These are phyloP conservation scores for Trichoderma arundinaceum DNA, from an alignment of 2,329 filamentous ascomycete species.

Conservation along the genomic window DNA sequence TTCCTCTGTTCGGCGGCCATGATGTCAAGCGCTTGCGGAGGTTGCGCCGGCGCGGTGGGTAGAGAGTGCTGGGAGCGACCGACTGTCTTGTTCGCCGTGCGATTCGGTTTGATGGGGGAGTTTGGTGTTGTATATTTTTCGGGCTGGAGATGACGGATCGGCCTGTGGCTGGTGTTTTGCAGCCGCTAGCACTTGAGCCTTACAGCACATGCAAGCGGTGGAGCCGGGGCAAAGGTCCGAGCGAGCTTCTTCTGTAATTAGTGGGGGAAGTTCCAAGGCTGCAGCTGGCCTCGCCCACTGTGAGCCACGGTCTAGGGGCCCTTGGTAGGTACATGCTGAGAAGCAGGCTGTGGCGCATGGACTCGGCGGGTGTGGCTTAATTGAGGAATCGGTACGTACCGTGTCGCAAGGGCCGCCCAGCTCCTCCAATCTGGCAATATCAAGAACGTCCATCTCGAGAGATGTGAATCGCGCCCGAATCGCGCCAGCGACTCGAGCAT, in stretches of 20 bases:
- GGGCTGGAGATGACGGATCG: neutral
- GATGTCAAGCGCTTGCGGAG: slow-evolving; percentile 32
- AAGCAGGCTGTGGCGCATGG: slow-evolving; percentile 17
- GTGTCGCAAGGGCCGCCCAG: slow-evolving; percentile 1
- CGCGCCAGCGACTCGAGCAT: slow-evolving; percentile 31
- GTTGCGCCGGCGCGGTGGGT: neutral
- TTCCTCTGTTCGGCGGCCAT: slow-evolving; percentile 99
- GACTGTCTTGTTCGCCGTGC: neutral
- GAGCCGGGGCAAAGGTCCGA: no score
- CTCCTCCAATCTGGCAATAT: slow-evolving; percentile 26
- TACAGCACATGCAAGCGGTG: no score
- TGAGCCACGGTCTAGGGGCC: no score
- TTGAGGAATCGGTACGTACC: slow-evolving; percentile 2
- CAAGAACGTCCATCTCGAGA: slow-evolving; percentile 29
- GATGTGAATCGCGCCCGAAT: slow-evolving; percentile 36
- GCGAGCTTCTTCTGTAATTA: slow-evolving; percentile 2
- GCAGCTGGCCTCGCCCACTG: neutral
- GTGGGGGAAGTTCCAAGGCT: neutral
- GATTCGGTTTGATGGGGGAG: neutral
- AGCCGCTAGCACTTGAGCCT: no score
- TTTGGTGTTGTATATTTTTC: neutral
- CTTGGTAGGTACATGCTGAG: no score
- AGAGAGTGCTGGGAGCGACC: neutral
- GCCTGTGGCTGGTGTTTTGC: neutral
- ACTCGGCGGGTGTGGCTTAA: neutral